phyloP scores from a whole-genome alignment of 331 rosid species.

The Prunus yedoensis region DNA sequence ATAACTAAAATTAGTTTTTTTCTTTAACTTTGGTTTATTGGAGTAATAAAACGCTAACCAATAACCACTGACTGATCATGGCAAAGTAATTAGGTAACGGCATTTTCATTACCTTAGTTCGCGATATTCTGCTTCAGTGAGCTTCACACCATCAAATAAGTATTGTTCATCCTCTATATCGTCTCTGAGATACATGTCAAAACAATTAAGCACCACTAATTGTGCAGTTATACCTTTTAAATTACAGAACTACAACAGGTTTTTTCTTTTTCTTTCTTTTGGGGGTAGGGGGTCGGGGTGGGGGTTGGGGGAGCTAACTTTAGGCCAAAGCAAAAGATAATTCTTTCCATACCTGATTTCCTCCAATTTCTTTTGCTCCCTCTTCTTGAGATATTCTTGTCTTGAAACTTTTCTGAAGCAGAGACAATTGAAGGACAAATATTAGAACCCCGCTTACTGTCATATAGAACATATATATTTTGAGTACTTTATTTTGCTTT shows the following conservation, averaged over 20 bases:
- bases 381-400: conserved; percentile 87
- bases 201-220: not conserved
- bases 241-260: not conserved
- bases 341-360: conserved; percentile 63
- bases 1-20: not conserved
- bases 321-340: conserved; percentile 5
- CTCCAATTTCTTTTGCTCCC: conserved; percentile 87
- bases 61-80: not conserved
- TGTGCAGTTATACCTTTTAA: not conserved
- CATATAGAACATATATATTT: not conserved
- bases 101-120: conserved; percentile 51
- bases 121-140: conserved; percentile 64
- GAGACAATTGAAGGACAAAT: not conserved
- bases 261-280: not conserved
- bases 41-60: not conserved
- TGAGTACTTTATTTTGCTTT: not conserved
- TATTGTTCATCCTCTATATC: conserved; percentile 93
- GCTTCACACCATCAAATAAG: conserved; percentile 71
- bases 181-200: conserved; percentile 51
- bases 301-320: not conserved
- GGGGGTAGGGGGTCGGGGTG: not conserved
- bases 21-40: not conserved
- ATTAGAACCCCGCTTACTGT: not conserved
- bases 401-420: conserved; percentile 78
- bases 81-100: not conserved